These are phyloP conservation scores for Yamadazyma sp. DNA, from an alignment of 805 yeast genomes.

Conservation along the genomic window DNA sequence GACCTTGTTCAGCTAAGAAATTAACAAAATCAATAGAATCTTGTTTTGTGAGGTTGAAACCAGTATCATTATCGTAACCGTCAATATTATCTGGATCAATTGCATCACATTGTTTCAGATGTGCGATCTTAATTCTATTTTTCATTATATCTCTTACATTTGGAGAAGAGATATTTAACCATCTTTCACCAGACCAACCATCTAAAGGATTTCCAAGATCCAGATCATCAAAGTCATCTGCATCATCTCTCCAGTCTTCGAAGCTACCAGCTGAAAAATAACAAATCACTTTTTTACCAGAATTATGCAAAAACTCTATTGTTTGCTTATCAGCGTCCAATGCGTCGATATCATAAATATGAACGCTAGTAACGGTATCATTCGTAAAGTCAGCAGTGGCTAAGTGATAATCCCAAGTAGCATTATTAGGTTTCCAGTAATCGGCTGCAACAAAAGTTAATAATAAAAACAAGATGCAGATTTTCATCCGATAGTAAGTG, in stretches of 20 bases:
- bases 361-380: constrained; percentile 2
- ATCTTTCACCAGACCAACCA: constrained; percentile 27
- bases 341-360: constrained; percentile 23
- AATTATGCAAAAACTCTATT: constrained; percentile 16
- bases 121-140: constrained; percentile 18
- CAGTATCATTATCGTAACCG: constrained; percentile 25
- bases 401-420: not conserved
- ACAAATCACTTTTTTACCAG: constrained; percentile 22
- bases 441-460: constrained; percentile 6
- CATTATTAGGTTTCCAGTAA: not conserved
- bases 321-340: constrained; percentile 10
- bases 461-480: too few relatives aligned
- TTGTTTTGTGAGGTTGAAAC: constrained; percentile 19
- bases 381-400: not conserved
- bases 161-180: constrained; percentile 20
- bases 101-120: constrained; percentile 22
- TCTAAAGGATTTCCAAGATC: constrained; percentile 22
- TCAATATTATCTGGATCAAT: constrained; percentile 28
- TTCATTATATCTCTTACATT: constrained; percentile 19
- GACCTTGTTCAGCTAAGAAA: constrained; percentile 18
- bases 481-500: too few relatives aligned
- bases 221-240: constrained; percentile 11
- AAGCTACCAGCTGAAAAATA: constrained; percentile 29
- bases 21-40: constrained; percentile 21
- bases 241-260: constrained; percentile 26